phyloP scores from a whole-genome alignment of 805 yeast genomes.

The Dipodascopsis tothii region DNA sequence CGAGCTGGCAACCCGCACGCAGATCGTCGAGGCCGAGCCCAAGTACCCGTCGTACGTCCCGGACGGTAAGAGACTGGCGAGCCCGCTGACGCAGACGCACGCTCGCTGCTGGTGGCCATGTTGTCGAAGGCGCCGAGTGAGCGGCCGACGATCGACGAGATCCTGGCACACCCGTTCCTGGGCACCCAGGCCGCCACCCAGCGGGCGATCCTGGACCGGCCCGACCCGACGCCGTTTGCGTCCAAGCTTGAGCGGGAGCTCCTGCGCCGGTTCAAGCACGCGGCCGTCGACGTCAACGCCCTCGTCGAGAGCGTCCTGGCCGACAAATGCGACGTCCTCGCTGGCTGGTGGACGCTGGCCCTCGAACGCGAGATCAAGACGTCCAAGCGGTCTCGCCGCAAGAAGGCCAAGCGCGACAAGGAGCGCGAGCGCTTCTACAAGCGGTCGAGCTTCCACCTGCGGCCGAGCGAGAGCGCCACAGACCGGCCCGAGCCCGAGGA shows the following conservation, averaged over 20 bases:
- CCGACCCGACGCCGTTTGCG: slow-evolving; percentile 42
- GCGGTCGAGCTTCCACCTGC: too few relatives aligned
- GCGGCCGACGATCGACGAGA: slow-evolving; percentile 52
- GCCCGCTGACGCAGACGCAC: slow-evolving; percentile 35
- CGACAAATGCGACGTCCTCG: slow-evolving; percentile 59
- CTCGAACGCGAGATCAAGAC: slow-evolving; percentile 42
- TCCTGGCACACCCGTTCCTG: slow-evolving; percentile 43
- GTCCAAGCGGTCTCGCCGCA: slow-evolving; percentile 29
- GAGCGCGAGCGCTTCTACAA: too few relatives aligned
- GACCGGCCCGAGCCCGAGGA: too few relatives aligned
- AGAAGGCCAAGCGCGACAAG: slow-evolving; percentile 28
- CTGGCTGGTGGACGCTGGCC: slow-evolving; percentile 67
- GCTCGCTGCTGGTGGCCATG: slow-evolving; percentile 45
- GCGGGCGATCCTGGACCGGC: slow-evolving; percentile 36
- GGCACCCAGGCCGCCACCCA: slow-evolving; percentile 25
- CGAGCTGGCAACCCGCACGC: slow-evolving; percentile 50
- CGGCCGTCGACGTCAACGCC: slow-evolving; percentile 57
- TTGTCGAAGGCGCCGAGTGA: slow-evolving; percentile 57
- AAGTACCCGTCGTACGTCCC: slow-evolving; percentile 43
- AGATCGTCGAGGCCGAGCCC: slow-evolving; percentile 63
- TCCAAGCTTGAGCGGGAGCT: slow-evolving; percentile 57
- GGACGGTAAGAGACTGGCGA: slow-evolving; percentile 6
- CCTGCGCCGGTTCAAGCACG: slow-evolving; percentile 49
- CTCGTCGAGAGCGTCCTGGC: slow-evolving; percentile 51
- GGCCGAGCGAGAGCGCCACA: too few relatives aligned